phyloP scores from a whole-genome alignment of 176 grass and related monocot species.

The Aegilops umbellulata region DNA sequence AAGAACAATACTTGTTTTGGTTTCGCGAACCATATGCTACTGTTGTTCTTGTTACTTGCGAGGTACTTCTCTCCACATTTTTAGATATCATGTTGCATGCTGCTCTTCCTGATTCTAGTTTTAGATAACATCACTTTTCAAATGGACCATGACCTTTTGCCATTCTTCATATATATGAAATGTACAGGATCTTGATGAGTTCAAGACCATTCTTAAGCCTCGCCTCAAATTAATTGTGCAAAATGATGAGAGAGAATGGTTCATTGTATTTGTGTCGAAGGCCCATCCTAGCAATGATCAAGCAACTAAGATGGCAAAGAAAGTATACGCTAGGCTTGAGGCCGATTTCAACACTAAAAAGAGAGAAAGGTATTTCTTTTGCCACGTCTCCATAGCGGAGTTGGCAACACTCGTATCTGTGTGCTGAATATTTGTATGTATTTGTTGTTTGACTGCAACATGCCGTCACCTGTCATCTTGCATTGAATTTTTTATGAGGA shows the following conservation, averaged over 20 bases:
- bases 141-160: slow-evolving; percentile 19
- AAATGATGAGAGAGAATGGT: slow-evolving; percentile 99
- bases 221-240: slow-evolving; percentile 96
- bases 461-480: neutral
- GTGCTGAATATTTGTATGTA: slow-evolving; percentile 4
- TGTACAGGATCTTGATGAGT: slow-evolving; percentile 92
- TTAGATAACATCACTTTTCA: slow-evolving; percentile 13
- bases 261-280: slow-evolving; percentile 92
- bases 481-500: neutral
- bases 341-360: slow-evolving; percentile 98
- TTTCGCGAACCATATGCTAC: slow-evolving; percentile 92
- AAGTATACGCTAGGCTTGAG: slow-evolving; percentile 85
- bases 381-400: neutral
- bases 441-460: slow-evolving; percentile 12
- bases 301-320: slow-evolving; percentile 95
- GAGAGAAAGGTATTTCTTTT: slow-evolving; percentile 75
- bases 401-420: slow-evolving; percentile 1
- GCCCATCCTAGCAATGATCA: slow-evolving; percentile 87
- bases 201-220: slow-evolving; percentile 96
- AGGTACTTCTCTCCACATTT: slow-evolving; percentile 44
- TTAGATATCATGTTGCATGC: neutral
- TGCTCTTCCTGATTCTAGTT: slow-evolving; percentile 6
- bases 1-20: slow-evolving; percentile 97
- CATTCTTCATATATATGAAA: slow-evolving; percentile 8
- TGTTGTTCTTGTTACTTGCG: slow-evolving; percentile 85